phyloP scores from a whole-genome alignment of 139 green algal genomes.

The Coccomyxa sp. region DNA sequence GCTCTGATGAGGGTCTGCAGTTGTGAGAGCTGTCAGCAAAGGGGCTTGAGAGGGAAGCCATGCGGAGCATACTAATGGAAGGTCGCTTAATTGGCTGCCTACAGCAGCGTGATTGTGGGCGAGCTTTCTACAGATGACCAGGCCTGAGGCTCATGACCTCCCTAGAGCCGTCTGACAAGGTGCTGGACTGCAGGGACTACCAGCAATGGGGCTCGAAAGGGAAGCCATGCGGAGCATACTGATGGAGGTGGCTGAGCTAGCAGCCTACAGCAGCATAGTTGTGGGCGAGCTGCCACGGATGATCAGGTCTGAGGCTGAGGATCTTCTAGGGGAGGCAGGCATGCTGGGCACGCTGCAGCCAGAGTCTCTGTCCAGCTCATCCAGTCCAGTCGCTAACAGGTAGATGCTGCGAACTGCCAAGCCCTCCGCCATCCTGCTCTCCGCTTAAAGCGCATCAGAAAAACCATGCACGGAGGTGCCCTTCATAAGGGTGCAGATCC shows the following conservation, averaged over 20 bases:
- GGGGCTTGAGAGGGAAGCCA: not conserved
- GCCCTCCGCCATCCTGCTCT: too few species aligned
- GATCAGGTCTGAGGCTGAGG: not conserved
- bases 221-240: not conserved
- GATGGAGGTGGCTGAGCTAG: not conserved
- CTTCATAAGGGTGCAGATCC: too few species aligned
- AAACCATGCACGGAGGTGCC: too few species aligned
- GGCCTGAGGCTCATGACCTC: too few species aligned
- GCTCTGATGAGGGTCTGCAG: not conserved
- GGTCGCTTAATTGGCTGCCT: not conserved
- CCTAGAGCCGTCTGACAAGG: not conserved
- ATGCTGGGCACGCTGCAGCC: not conserved
- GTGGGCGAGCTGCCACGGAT: constrained; percentile 5
- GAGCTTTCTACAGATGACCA: too few species aligned
- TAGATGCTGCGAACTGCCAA: too few species aligned
- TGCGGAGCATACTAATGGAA: not conserved
- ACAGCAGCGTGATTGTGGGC: not conserved
- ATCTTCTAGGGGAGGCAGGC: not conserved
- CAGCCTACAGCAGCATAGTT: not conserved
- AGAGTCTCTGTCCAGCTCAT: not conserved
- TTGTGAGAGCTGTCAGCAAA: not conserved
- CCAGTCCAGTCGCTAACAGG: too few species aligned
- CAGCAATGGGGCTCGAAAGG: not conserved
- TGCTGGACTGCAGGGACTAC: not conserved
- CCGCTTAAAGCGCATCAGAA: too few species aligned